Evolutionary conservation across 371 early-diverging fungal species (phyloP), one percentile per base, ranked within the genome.

Genomic region (Syncephalis plumigaleata): DNA sequence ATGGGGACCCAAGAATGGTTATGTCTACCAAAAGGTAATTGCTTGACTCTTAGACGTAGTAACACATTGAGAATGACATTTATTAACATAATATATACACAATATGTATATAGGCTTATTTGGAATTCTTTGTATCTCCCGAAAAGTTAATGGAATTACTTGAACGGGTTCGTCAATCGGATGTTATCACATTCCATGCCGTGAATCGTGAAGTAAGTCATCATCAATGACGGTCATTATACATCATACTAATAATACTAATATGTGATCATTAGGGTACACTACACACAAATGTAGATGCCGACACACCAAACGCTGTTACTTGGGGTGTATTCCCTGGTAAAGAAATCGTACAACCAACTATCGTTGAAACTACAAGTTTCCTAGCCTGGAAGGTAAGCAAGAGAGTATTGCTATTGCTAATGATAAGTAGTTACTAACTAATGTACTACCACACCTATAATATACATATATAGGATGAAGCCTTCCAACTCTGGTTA

Each of bases 281-380:
- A 54, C 68, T 94, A 49, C 61, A 64, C 40, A 89, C 91, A 38
- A 94, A 93, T 66, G 80, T 79, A 42, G 65, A 71, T 31, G 70
- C 63, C 45, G 90, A 87, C 57, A 77, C 77, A 17, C 88, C 92
- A 11, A 94, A 90, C 53, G 95, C 97, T 11, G 91, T 96, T 15
- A 94, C 97, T 7, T 96, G 97, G 97, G 97, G 97, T 50, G 92
- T 93, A 3, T 96, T 96, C 77, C 92, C 94, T 7, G 92, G 92
- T 48, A 91, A 91, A 63, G 95, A 96, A 56, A 88, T 96, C 54
- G 70, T 92, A 26, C 97, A 96, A 60, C 95, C 95, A 13, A 96
- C 97, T 11, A 75, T 96, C 54, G 93, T 94, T 21, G 97, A 96
- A 55, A 68, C 79, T 11, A 74, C 71, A 46, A 81, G 83, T 48